Evolutionary conservation across 2,329 filamentous ascomycete genomes (phyloP), one percentile per base, ranked within the genome.

Genomic region (Sporothrix dimorphospora): DNA sequence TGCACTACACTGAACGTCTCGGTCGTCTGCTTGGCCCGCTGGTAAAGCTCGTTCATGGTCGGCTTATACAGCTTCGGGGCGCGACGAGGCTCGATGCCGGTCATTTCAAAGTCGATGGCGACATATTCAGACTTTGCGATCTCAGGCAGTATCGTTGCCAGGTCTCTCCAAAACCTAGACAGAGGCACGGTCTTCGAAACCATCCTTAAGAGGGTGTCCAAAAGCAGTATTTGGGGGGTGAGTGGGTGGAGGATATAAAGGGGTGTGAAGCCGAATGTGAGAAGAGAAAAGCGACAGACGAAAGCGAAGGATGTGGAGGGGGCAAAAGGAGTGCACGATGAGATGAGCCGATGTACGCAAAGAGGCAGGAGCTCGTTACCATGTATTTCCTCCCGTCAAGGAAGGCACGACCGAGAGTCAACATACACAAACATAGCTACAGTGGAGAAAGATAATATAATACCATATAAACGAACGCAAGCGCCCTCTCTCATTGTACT

Each of bases 101-200:
- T 79, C 80, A 83, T 82, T 75, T 83, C 81, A 49, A 82, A 65
- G 66, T 83, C 81, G 4, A 83, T 75, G 7, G 79, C 75, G 0
- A 81, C 76, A 71, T 78, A 81, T 0, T 78, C 73, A 0, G 80
- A 78, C 11, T 75, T 71, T 7, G 78, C 72, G 7, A 82, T 79
- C 1, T 76, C 74, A 0, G 77, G 42, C 1, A 83, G 70, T 4
- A 83, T 75, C 1, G 6, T 19, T 0, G 80, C 79, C 8, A 83
- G 74, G 7, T 73, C 30, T 3, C 42, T 19, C 76, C 77, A 80
- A 71, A 80, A 81, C 51, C 77, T 79, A 3, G 30, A 8, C 4
- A 27, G 45, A 30, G 77, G 51, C 30, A 81, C 71, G 14, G 80
- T 77, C 78, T 81, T 80, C 11, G 16, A 24, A 4, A 38, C 59